phyloP scores from a whole-genome alignment of 1,284 basidiomycete genomes.

The Phaffia rhodozyma region DNA sequence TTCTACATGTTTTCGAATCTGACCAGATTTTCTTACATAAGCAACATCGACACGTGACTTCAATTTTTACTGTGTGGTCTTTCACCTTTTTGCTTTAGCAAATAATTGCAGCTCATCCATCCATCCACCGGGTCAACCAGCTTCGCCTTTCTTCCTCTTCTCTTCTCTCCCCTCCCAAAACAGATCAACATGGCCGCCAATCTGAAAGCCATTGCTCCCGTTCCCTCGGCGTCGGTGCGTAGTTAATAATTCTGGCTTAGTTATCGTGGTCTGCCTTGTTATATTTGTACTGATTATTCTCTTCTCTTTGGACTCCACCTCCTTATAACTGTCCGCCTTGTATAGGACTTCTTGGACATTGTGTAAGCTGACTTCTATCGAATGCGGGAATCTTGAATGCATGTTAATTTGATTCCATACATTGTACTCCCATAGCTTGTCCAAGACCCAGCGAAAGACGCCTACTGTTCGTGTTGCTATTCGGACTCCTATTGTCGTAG shows the following conservation, averaged over 20 bases:
- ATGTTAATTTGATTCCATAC: neutral
- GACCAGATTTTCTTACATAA: too few relatives aligned
- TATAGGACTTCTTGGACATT: constrained; percentile 79
- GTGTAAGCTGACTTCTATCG: constrained; percentile 35
- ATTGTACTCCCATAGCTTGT: constrained; percentile 37
- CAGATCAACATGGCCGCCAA: constrained; percentile 29
- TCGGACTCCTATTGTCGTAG: neutral
- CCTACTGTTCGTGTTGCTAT: constrained; percentile 55
- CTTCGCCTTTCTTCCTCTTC: neutral
- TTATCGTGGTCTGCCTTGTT: too few relatives aligned
- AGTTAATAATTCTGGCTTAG: too few relatives aligned
- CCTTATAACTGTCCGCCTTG: neutral
- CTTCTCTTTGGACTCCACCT: neutral
- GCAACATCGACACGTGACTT: too few relatives aligned
- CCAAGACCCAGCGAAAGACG: constrained; percentile 91
- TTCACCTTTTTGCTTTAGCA: too few relatives aligned
- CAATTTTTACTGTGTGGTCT: too few relatives aligned
- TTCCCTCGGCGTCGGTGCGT: constrained; percentile 62
- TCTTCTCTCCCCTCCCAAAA: neutral
- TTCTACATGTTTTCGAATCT: too few relatives aligned
- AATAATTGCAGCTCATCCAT: too few relatives aligned
- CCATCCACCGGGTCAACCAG: too few relatives aligned
- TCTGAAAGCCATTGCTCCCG: constrained; percentile 89
- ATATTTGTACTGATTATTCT: neutral
- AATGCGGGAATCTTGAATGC: neutral